Conservation (phyloP, 257 asterid genomes). For the Orobanche coerulescens region DNA sequence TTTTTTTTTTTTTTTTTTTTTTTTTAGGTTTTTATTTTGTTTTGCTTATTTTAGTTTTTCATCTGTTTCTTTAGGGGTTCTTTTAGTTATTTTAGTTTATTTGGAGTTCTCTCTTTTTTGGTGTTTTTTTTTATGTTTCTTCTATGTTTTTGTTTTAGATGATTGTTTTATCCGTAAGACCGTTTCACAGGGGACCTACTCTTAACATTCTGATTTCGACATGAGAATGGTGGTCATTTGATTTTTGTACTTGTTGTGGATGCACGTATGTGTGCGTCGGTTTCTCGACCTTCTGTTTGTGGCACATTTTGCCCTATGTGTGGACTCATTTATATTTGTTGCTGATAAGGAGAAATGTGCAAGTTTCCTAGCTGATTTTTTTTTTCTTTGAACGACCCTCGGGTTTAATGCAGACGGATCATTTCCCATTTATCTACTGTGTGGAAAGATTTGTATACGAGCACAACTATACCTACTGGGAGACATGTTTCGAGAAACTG, state of each 20-base stretch:
- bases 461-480: slow-evolving; percentile 65
- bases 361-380: neutral
- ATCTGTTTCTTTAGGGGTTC: too few relatives aligned
- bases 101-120: too few relatives aligned
- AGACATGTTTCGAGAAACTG: slow-evolving; percentile 64
- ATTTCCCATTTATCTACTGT: slow-evolving; percentile 81
- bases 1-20: too few relatives aligned
- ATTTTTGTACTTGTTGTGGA: slow-evolving; percentile 8
- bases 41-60: too few relatives aligned
- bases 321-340: neutral
- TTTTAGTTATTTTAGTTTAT: too few relatives aligned
- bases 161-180: too few relatives aligned
- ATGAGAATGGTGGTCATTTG: neutral
- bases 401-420: slow-evolving; percentile 51
- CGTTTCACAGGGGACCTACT: too few relatives aligned
- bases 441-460: slow-evolving; percentile 64
- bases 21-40: too few relatives aligned
- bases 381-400: neutral
- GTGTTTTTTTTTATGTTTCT: too few relatives aligned
- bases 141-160: too few relatives aligned
- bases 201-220: slow-evolving; percentile 4
- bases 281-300: neutral
- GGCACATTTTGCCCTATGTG: neutral
- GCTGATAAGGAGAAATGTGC: neutral
- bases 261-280: neutral